Evolutionary conservation across 805 yeast species (phyloP), one percentile per base, ranked within the genome.

Genomic region (Yarrowia yakushimensis): DNA sequence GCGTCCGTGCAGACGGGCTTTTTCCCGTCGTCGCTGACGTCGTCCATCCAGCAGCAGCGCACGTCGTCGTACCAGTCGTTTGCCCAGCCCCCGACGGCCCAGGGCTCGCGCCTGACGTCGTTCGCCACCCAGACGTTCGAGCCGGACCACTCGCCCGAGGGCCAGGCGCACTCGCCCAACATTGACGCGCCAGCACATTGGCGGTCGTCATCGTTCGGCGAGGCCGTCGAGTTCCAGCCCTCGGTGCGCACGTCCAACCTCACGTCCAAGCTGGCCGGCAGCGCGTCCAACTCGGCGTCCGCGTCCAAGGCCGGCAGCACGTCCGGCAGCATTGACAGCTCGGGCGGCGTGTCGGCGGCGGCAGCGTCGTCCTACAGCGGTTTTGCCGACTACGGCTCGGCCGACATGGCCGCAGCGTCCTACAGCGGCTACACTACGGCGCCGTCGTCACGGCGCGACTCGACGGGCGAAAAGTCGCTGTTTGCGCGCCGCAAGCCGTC

Each of bases 1-100:
- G 25, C 54, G 67, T 13, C 65, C 69, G 43, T 69, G 67, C 63
- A 33, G 28, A 22, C 52, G 15, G 46, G 48, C 22, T 55, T 63
- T 15, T 61, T 69, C 11, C 66, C 70, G 13, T 72, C 76, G 13
- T 64, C 75, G 34, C 66, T 75, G 50, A 73, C 77, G 23, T 52
- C 59, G 18, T 17, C 37, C 25, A 23, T 52, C 43, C 59, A 52
- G 33, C 59, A 52, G 18, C 59, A 52, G 18, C 59, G 59, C 25
- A 52, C 59, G 42, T 52, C 59, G 43, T 52, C 59, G 25, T 52
- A 52, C 59, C 59, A 52, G 43, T 52, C 59, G 59, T 52, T 52
- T 25, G 59, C 27, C 43, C 59, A 34, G 18, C 42, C 59, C 27
- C 27, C 59, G 3, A 52, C 55, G 12, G 55, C 31, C 20, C 28